Evolutionary conservation across 257 asterid species (phyloP).

Genomic region (Linaria vulgaris): DNA sequence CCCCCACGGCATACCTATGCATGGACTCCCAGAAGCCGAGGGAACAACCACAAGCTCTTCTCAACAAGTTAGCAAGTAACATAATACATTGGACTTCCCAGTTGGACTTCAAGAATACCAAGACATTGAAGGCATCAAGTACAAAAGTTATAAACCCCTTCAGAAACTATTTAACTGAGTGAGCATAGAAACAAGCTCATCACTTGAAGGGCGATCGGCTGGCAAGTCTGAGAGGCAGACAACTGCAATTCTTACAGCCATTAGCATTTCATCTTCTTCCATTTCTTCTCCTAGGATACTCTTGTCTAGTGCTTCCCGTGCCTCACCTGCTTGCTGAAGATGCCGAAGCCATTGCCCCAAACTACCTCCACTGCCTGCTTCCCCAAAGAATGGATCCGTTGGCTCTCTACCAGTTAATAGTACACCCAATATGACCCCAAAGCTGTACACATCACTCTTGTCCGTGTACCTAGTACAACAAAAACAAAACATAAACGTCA

Average conservation of each 20-base stretch:
- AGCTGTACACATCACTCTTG: constrained; percentile 90
- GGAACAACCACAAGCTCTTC: constrained; percentile 62
- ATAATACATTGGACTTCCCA: neutral
- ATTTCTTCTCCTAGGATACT: constrained; percentile 72
- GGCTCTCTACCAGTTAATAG: constrained; percentile 82
- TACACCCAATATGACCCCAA: constrained; percentile 77
- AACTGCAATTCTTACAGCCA: constrained; percentile 84
- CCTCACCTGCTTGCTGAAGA: constrained; percentile 82
- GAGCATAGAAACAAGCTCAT: constrained; percentile 93
- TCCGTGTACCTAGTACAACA: constrained; percentile 64
- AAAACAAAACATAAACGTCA: neutral
- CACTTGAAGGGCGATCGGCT: constrained; percentile 89
- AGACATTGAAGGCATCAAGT: constrained; percentile 6
- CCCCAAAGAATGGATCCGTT: constrained; percentile 59
- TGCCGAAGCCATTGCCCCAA: constrained; percentile 80
- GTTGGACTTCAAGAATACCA: neutral
- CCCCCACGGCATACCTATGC: constrained; percentile 34
- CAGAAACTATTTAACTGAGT: constrained; percentile 83
- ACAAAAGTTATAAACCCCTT: constrained; percentile 2
- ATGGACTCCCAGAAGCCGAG: constrained; percentile 33
- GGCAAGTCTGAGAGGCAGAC: constrained; percentile 88
- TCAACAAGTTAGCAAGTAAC: neutral
- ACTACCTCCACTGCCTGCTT: constrained; percentile 61
- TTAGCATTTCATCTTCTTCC: constrained; percentile 88
- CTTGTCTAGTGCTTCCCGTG: constrained; percentile 73